Conservation (phyloP, 1,139 yeast species). For the Keqinozyma sinolaborantium region DNA sequence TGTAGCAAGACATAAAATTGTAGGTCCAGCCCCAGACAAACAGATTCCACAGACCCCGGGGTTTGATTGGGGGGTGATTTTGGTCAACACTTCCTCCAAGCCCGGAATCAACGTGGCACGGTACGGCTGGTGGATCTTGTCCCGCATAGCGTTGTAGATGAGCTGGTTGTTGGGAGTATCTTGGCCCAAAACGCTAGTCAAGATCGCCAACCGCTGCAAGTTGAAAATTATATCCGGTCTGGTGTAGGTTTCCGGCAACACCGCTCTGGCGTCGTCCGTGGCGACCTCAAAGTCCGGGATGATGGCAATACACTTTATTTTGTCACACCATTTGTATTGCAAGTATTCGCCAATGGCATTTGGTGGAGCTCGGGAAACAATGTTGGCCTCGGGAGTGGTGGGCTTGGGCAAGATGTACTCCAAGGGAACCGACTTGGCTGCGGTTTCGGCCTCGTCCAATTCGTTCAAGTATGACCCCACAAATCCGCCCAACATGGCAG, state of each 20-base stretch:
- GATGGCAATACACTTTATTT: conserved; percentile 82
- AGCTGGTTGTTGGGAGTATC: conserved; percentile 78
- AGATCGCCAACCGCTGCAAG: conserved; percentile 49
- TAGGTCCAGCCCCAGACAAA: conserved; percentile 97
- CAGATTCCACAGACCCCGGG: conserved; percentile 92
- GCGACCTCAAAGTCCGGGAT: conserved; percentile 93
- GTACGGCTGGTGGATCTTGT: conserved; percentile 93
- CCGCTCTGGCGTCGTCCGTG: conserved; percentile 88
- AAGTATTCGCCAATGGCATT: conserved; percentile 82
- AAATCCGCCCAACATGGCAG: conserved; percentile 98
- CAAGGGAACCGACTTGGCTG: conserved; percentile 76
- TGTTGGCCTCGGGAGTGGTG: conserved; percentile 58
- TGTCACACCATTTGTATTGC: conserved; percentile 77
- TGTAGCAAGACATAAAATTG: conserved; percentile 90
- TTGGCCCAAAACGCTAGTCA: conserved; percentile 74
- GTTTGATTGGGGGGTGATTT: conserved; percentile 77
- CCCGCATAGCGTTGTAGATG: conserved; percentile 95
- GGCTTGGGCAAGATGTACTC: conserved; percentile 80
- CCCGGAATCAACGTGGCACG: conserved; percentile 91
- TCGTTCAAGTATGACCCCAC: conserved; percentile 92
- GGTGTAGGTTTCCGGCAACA: conserved; percentile 77
- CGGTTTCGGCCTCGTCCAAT: conserved; percentile 64
- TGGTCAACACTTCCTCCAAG: conserved; percentile 70
- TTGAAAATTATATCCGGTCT: conserved; percentile 85
- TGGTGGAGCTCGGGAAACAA: conserved; percentile 57